Percentiles rank a stretch among this genome's conserved stretches.
phyloP scores from a whole-genome alignment of 805 yeast species.

The Nakazawaea laoshanensis region DNA sequence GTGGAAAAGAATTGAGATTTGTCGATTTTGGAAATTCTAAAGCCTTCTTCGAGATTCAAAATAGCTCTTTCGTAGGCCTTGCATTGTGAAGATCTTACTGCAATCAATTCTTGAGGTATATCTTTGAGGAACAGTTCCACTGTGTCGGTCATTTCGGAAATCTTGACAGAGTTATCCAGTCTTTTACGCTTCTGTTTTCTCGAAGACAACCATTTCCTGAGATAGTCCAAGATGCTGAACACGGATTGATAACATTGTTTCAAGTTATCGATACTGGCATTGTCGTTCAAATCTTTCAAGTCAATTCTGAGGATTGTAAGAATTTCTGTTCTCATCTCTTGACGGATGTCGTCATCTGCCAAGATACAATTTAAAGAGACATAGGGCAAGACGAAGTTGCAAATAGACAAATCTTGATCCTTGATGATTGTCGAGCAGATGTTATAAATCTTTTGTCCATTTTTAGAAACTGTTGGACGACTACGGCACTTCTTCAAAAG shows the following conservation, averaged over 20 bases:
- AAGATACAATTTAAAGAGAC: slow-evolving; percentile 58
- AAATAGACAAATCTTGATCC: slow-evolving; percentile 61
- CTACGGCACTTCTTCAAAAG: slow-evolving; percentile 35
- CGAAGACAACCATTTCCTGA: slow-evolving; percentile 62
- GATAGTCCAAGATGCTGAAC: slow-evolving; percentile 74
- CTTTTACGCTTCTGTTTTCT: slow-evolving; percentile 24
- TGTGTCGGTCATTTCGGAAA: slow-evolving; percentile 23
- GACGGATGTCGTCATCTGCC: slow-evolving; percentile 26
- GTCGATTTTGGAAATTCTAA: slow-evolving; percentile 28
- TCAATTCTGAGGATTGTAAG: slow-evolving; percentile 44
- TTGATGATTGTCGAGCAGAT: slow-evolving; percentile 58
- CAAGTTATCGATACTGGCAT: slow-evolving; percentile 46
- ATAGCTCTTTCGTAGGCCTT: slow-evolving; percentile 84
- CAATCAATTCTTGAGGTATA: slow-evolving; percentile 65
- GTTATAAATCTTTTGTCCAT: slow-evolving; percentile 40
- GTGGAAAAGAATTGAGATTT: slow-evolving; percentile 34
- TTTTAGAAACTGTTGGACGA: slow-evolving; percentile 20
- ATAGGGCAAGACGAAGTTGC: slow-evolving; percentile 71
- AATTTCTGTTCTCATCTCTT: slow-evolving; percentile 52
- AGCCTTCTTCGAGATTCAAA: slow-evolving; percentile 73
- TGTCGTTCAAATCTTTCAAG: slow-evolving; percentile 35
- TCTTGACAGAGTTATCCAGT: slow-evolving; percentile 14
- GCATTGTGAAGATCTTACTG: slow-evolving; percentile 72
- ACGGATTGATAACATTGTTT: slow-evolving; percentile 64
- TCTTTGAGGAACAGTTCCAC: slow-evolving; percentile 40